Evolutionary conservation across 768 basidiomycete species (phyloP).

Genomic region (Russula ochroleuca): DNA sequence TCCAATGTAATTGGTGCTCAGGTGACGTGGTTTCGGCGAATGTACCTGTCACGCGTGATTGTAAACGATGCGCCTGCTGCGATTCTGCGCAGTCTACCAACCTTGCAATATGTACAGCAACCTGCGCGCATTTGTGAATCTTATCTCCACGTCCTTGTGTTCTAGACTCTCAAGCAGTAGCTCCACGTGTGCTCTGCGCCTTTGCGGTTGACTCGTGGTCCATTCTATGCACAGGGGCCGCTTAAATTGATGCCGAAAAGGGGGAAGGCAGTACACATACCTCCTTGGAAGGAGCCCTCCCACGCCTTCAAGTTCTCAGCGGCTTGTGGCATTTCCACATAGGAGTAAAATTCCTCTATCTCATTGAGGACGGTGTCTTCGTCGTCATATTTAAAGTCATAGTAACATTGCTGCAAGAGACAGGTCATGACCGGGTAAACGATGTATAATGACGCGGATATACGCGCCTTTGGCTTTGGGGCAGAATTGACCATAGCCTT

Average conservation of each 20-base stretch:
- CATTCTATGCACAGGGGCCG: constrained; percentile 53
- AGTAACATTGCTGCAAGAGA: constrained; percentile 66
- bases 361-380: constrained; percentile 95
- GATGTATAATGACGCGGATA: constrained; percentile 1
- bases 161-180: constrained; percentile 82
- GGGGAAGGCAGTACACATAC: constrained; percentile 42
- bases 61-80: constrained; percentile 13
- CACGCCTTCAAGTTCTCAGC: constrained; percentile 84
- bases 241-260: constrained; percentile 15
- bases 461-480: constrained; percentile 69
- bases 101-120: constrained; percentile 93
- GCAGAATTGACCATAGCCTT: constrained; percentile 64
- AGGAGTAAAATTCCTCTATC: constrained; percentile 97
- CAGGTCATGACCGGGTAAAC: constrained; percentile 1
- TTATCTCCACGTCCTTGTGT: constrained; percentile 75
- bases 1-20: constrained; percentile 93
- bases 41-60: constrained; percentile 50
- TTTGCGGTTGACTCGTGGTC: constrained; percentile 59
- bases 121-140: constrained; percentile 82
- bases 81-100: constrained; percentile 32
- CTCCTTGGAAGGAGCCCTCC: constrained; percentile 76
- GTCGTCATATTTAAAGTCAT: constrained; percentile 93
- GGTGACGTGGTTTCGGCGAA: constrained; percentile 89
- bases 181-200: constrained; percentile 71
- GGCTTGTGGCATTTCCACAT: constrained; percentile 90